Conservation (phyloP, 805 yeast species). For the Priceomyces carsonii region DNA sequence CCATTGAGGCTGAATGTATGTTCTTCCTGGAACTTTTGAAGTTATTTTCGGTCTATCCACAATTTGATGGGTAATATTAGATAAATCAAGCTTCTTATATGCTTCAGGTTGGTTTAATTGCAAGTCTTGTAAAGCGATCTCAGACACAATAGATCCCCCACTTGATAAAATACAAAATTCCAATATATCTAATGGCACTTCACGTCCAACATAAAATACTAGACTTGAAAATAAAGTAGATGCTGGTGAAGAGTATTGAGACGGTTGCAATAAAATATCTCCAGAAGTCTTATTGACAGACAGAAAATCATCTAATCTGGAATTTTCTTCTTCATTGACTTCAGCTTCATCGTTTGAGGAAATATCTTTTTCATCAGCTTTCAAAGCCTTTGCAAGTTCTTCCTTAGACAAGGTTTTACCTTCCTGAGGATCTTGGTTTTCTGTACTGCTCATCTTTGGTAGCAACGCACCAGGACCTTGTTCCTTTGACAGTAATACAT, state of each 20-base stretch:
- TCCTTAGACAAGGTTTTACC: conserved; percentile 38
- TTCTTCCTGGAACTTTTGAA: conserved; percentile 83
- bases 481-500: conserved; percentile 62
- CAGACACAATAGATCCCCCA: conserved; percentile 86
- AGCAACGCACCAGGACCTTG: conserved; percentile 36
- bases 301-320: conserved; percentile 67
- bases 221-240: conserved; percentile 70
- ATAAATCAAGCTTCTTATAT: conserved; percentile 55
- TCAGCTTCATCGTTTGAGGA: no score
- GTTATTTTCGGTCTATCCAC: conserved; percentile 85
- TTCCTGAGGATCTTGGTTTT: conserved; percentile 18
- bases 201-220: conserved; percentile 88
- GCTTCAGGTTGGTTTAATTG: conserved; percentile 47
- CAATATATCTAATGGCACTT: conserved; percentile 87
- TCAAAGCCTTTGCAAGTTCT: conserved; percentile 52
- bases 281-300: conserved; percentile 63
- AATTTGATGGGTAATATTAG: conserved; percentile 86
- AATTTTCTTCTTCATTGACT: conserved; percentile 13
- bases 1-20: conserved; percentile 98
- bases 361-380: conserved; percentile 41
- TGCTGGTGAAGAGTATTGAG: conserved; percentile 52
- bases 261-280: conserved; percentile 72
- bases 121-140: conserved; percentile 81
- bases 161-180: conserved; percentile 84
- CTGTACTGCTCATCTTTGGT: conserved; percentile 27